Evolutionary conservation across 1,139 yeast genomes (phyloP), one percentile per base, ranked within the genome.

Genomic region (Debaryomyces sp.): DNA sequence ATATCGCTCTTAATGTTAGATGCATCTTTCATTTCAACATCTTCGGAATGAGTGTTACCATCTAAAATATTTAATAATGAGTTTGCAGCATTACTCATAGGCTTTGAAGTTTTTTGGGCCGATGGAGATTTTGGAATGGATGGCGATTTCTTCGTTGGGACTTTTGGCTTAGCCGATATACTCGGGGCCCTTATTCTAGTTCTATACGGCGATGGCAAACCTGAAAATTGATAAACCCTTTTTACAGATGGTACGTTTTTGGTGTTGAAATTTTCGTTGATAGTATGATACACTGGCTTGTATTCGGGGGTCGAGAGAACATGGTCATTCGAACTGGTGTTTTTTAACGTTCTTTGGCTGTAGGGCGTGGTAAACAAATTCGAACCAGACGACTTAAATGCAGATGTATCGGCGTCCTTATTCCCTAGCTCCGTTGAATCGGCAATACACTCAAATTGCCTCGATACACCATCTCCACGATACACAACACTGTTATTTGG

Each of bases 151-250:
- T 21, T 32, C 10, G 40, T 17, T 12, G 45, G 27, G 13, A 12
- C 13, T 54, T 44, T 60, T 56, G 45, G 54, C 49, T 37, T 58
- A 54, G 45, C 56, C 44, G 55, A 45, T 9, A 53, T 43, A 17
- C 47, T 41, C 6, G 77, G 68, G 41, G 77, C 62, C 62, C 66
- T 61, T 58, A 77, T 67, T 48, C 84, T 73, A 1, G 85, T 77
- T 56, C 82, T 71, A 60, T 83, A 84, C 2, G 89, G 89, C 0
- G 88, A 81, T 4, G 89, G 89, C 36, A 84, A 67, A 1, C 82
- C 82, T 0, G 87, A 77, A 57, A 84, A 85, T 54, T 82, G 85
- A 52, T 84, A 83, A 1, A 85, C 81, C 54, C 85, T 60, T 53
- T 72, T 75, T 32, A 75, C 71, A 12, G 79, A 68, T 1, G 75